Evolutionary conservation across 1,284 basidiomycete species (phyloP).

Genomic region (Anthracocystis walkeri): DNA sequence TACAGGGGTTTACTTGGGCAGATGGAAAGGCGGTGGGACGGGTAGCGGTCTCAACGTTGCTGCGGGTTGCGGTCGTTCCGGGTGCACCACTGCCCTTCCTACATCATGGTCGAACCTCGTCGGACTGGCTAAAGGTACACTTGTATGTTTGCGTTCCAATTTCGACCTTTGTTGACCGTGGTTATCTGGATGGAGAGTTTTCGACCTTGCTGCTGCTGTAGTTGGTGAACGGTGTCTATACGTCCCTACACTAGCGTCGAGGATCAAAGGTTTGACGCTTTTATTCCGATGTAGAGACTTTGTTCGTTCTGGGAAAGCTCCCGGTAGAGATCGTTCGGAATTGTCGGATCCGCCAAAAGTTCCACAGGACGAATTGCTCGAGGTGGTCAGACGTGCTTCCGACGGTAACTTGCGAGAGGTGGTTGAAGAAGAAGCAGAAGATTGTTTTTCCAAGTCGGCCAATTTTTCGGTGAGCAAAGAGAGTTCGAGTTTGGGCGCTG

Average conservation of each 20-base stretch:
- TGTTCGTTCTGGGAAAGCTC: conserved; percentile 20
- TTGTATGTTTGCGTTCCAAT: background rate
- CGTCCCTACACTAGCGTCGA: background rate
- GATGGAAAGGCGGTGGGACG: conserved; percentile 32
- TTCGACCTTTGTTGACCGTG: background rate
- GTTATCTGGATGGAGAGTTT: background rate
- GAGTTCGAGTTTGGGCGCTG: conserved; percentile 36
- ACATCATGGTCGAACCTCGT: conserved; percentile 21
- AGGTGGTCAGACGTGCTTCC: conserved; percentile 9
- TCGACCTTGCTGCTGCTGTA: background rate
- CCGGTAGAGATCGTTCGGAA: conserved; percentile 5
- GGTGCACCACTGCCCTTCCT: conserved; percentile 2
- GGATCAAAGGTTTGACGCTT: conserved; percentile 21
- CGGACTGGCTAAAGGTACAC: conserved; percentile 14
- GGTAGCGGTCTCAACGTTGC: conserved; percentile 13
- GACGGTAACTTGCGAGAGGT: conserved; percentile 2
- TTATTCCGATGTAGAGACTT: conserved; percentile 13
- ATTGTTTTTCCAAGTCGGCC: conserved; percentile 29
- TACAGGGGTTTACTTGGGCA: conserved; percentile 7
- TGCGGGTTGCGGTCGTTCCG: conserved; percentile 12
- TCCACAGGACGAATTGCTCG: background rate
- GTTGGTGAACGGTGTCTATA: conserved; percentile 7
- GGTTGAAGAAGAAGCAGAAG: background rate
- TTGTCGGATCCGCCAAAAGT: conserved; percentile 19
- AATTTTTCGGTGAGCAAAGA: conserved; percentile 29